Conservation (phyloP, 2,329 filamentous ascomycete species). For the Clarireedia sp. region DNA sequence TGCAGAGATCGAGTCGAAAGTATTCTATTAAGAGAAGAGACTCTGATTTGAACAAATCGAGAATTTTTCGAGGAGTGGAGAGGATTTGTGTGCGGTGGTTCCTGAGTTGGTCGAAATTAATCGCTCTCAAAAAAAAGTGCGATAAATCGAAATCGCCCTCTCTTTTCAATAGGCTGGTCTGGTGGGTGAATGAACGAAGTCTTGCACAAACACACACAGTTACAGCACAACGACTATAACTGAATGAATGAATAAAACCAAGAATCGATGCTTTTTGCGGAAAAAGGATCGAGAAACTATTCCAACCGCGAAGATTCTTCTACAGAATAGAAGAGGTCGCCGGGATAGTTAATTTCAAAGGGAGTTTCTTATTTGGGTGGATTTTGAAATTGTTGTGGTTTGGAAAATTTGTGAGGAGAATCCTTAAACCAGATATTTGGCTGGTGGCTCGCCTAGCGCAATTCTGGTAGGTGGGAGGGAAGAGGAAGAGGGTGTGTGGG, state of each 20-base stretch:
- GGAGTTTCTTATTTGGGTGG: slow-evolving; percentile 3
- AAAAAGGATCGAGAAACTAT: slow-evolving; percentile 15
- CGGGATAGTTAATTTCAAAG: slow-evolving; percentile 4
- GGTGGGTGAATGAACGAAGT: slow-evolving; percentile 10
- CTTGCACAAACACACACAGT: background rate
- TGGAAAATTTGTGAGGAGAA: slow-evolving; percentile 5
- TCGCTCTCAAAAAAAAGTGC: slow-evolving; percentile 23
- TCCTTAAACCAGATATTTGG: background rate
- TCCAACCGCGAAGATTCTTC: slow-evolving; percentile 25
- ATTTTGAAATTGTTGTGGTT: slow-evolving; percentile 7
- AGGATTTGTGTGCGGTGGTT: slow-evolving; percentile 8
- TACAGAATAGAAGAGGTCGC: slow-evolving; percentile 27
- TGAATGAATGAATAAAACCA: background rate
- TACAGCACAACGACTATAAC: slow-evolving; percentile 6
- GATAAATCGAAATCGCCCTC: slow-evolving; percentile 14
- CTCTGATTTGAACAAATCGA: slow-evolving; percentile 11
- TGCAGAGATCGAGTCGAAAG: slow-evolving; percentile 19
- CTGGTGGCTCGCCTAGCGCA: slow-evolving; percentile 7
- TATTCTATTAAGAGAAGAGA: background rate
- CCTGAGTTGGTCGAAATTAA: slow-evolving; percentile 28
- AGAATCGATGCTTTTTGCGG: slow-evolving; percentile 2
- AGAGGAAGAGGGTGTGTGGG: background rate
- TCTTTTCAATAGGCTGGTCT: slow-evolving; percentile 15
- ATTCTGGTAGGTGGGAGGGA: background rate
- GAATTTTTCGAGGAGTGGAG: slow-evolving; percentile 9